Evolutionary conservation across 257 asterid genomes (phyloP), one percentile per base, ranked within the genome.

Genomic region (Asclepias syriaca): DNA sequence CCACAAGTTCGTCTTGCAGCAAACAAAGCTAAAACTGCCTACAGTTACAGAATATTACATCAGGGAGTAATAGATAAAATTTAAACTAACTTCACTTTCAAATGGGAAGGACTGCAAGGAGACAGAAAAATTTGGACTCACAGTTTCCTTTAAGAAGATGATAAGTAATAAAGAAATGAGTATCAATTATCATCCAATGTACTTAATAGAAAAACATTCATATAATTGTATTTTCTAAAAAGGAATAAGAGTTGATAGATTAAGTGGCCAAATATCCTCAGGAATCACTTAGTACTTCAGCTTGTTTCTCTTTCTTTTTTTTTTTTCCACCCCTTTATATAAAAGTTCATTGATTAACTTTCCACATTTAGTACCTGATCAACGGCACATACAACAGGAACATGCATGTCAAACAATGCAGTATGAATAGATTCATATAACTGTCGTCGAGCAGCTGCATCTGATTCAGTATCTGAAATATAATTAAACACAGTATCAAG

Each of bases 321-420:
- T 11, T 22, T 22, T 57, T 60, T 46, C 15, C 14, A 2, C n/a
- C 24, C 19, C n/a, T n/a, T 12, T 22, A 21, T 37, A 45, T 4
- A 14, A 29, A 14, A 29, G 67, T 24, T 14, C 7, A 15, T 29
- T 34, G 8, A 29, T 63, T 37, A 37, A 63, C 13, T 34, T 63
- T 63, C 40, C 19, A 22, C 58, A 32, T 39, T 46, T 43, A 68
- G 18, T 79, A 91, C 99, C 99, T 95, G 99, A 86, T 84, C 85
- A 83, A 95, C 85, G 77, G 98, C 96, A 86, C 98, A 95, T 54
- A 95, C 94, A 74, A 97, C 95, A 74, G 98, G 99, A 79, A 90
- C 96, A 78, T 95, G 82, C 97, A 95, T 83, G 80, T 95, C 96
- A 80, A 95, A 95, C 68, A 95, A 84, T 65, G 98, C 85, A 19